Conservation (phyloP, 192 early-diverging fungal genomes). For the Spizellomyces sp. region DNA sequence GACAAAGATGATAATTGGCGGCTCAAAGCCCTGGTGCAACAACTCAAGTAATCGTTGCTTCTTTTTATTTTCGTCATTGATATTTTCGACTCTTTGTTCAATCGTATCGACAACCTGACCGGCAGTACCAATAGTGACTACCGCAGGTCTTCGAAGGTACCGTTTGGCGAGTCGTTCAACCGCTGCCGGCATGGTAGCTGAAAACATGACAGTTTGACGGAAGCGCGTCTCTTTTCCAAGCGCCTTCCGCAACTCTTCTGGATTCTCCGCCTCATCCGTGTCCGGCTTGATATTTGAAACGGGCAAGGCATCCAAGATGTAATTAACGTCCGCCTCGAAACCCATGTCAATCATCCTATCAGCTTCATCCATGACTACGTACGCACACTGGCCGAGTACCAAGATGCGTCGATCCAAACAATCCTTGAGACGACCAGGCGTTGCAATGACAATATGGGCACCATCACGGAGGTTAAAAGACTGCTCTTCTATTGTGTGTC, state of each 20-base stretch:
- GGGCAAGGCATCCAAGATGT: conserved; percentile 91
- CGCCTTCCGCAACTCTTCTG: conserved; percentile 39
- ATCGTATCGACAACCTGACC: conserved; percentile 97
- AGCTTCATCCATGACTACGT: conserved; percentile 99
- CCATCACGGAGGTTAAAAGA: conserved; percentile 86
- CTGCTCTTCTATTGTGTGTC: conserved; percentile 88
- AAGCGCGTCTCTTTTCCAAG: conserved; percentile 41
- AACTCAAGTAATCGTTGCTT: conserved; percentile 80
- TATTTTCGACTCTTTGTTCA: conserved; percentile 93
- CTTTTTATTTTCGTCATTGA: conserved; percentile 82
- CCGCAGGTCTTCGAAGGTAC: conserved; percentile 88
- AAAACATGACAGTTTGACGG: conserved; percentile 99
- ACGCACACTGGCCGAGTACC: conserved; percentile 91
- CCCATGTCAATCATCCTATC: conserved; percentile 78
- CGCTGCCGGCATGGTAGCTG: conserved; percentile 95
- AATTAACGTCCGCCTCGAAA: conserved; percentile 94
- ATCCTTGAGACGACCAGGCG: conserved; percentile 94
- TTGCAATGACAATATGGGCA: conserved; percentile 96
- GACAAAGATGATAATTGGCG: conserved; percentile 97
- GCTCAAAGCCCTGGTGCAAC: conserved; percentile 64
- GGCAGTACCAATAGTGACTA: conserved; percentile 94
- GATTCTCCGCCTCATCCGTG: conserved; percentile 67
- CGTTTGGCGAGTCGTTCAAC: conserved; percentile 94
- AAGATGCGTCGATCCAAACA: conserved; percentile 86
- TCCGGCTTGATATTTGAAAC: conserved; percentile 90